Evolutionary conservation across 257 asterid genomes (phyloP).

Genomic region (Nicotiana benthamiana): DNA sequence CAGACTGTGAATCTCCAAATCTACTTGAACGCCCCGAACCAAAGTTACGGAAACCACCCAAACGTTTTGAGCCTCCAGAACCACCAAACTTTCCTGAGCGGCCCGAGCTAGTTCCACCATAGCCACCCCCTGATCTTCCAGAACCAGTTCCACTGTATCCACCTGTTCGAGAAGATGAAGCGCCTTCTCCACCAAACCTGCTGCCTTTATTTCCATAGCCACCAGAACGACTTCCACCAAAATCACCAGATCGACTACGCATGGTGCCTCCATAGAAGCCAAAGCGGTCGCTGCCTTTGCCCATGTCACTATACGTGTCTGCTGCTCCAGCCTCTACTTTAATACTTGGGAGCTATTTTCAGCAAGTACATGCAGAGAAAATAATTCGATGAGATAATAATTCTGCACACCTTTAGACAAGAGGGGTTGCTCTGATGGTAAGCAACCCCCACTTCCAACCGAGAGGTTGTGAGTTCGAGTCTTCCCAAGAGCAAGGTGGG

Average conservation of each 20-base stretch:
- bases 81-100: conserved; percentile 37
- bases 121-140: conserved; percentile 35
- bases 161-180: conserved; percentile 27
- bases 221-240: conserved; percentile 50
- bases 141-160: conserved; percentile 36
- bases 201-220: conserved; percentile 40
- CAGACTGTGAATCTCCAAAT: conserved; percentile 26
- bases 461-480: no score
- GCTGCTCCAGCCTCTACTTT: conserved; percentile 49
- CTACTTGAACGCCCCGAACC: conserved; percentile 46
- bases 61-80: conserved; percentile 23
- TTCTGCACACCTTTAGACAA: neutral
- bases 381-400: neutral
- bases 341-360: conserved; percentile 38
- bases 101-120: conserved; percentile 39
- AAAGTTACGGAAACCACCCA: conserved; percentile 40
- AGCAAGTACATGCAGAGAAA: neutral
- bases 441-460: no score
- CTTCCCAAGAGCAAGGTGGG: no score
- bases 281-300: conserved; percentile 31
- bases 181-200: conserved; percentile 27
- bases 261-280: conserved; percentile 30
- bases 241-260: conserved; percentile 51
- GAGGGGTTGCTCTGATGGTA: no score
- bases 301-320: conserved; percentile 44